Evolutionary conservation across 352 stramenopile genomes (phyloP).

Genomic region (Aphanomyces stellatus): DNA sequence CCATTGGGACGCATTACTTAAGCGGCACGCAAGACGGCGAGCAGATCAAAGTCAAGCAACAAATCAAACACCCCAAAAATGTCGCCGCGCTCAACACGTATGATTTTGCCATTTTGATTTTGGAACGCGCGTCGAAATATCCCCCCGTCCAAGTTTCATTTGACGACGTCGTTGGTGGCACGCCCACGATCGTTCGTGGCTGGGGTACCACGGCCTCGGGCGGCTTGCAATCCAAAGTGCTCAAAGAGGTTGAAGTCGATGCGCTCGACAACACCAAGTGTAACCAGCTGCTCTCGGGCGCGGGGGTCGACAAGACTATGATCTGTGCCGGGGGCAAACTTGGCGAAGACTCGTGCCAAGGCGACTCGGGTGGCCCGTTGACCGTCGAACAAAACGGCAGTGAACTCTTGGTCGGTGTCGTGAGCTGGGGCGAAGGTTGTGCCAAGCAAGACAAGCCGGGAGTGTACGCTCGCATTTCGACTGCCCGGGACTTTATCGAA

Average conservation of each 20-base stretch:
- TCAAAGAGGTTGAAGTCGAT: neutral
- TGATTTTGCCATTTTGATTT: conserved; percentile 33
- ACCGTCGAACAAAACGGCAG: conserved; percentile 22
- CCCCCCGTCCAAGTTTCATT: too few relatives aligned
- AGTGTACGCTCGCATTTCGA: conserved; percentile 24
- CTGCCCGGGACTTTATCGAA: conserved; percentile 22
- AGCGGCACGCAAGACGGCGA: conserved; percentile 27
- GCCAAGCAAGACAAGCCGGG: conserved; percentile 22
- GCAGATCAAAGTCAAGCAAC: conserved; percentile 31
- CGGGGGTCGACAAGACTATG: neutral
- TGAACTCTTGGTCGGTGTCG: conserved; percentile 34
- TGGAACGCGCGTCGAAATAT: too few relatives aligned
- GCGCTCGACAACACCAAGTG: neutral
- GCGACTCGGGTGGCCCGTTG: conserved; percentile 29
- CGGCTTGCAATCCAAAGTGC: neutral
- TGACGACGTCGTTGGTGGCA: too few relatives aligned
- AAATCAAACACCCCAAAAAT: conserved; percentile 26
- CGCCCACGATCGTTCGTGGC: too few relatives aligned
- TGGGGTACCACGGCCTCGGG: conserved; percentile 29
- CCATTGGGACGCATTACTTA: conserved; percentile 27
- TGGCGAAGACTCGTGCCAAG: conserved; percentile 28
- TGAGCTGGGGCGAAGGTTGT: conserved; percentile 35
- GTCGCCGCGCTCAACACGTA: conserved; percentile 21
- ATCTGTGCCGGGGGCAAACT: conserved; percentile 25
- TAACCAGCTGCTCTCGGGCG: neutral